A percentile compares a stretch with the other conserved stretches of the same genome.
Evolutionary conservation across 306 rosid genomes (phyloP).

Genomic region (Malus fusca): DNA sequence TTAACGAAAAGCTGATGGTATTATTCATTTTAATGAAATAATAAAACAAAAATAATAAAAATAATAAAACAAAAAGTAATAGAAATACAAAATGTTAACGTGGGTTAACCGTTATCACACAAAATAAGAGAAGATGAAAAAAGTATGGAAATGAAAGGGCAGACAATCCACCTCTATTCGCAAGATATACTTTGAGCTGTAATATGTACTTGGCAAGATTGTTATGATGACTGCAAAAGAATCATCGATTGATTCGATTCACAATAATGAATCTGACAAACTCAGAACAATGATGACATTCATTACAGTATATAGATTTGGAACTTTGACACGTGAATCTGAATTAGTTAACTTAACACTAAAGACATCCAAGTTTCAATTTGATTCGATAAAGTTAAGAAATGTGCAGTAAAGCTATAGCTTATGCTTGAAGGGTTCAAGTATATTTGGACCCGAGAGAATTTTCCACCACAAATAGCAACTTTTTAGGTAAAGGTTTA

Average conservation of each 20-base stretch:
- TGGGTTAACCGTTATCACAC: too few species aligned
- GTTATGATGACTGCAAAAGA: not conserved
- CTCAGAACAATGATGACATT: conserved; percentile 19
- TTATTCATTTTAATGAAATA: too few species aligned
- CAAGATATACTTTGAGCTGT: not conserved
- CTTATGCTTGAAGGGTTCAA: conserved; percentile 20
- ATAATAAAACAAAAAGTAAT: too few species aligned
- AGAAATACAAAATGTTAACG: too few species aligned
- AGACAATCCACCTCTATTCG: not conserved
- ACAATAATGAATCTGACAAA: conserved; percentile 9
- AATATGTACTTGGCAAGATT: not conserved
- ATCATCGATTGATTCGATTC: not conserved
- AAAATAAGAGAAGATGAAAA: too few species aligned
- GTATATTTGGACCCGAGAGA: conserved; percentile 26
- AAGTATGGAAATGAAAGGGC: too few species aligned
- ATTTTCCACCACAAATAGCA: conserved; percentile 13
- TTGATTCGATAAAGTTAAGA: conserved; percentile 10
- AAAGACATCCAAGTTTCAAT: conserved; percentile 34
- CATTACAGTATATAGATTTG: conserved; percentile 11
- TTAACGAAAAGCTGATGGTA: too few species aligned
- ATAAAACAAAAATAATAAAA: too few species aligned
- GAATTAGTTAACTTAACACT: not conserved
- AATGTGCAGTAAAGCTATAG: not conserved
- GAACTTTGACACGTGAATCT: conserved; percentile 21
- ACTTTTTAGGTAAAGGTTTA: not conserved